Percentiles rank a stretch among this genome's conserved stretches.
These are phyloP conservation scores for Rhizoclosmatium globosum DNA, from an alignment of 192 early-diverging fungal genomes.

Conservation along the genomic window DNA sequence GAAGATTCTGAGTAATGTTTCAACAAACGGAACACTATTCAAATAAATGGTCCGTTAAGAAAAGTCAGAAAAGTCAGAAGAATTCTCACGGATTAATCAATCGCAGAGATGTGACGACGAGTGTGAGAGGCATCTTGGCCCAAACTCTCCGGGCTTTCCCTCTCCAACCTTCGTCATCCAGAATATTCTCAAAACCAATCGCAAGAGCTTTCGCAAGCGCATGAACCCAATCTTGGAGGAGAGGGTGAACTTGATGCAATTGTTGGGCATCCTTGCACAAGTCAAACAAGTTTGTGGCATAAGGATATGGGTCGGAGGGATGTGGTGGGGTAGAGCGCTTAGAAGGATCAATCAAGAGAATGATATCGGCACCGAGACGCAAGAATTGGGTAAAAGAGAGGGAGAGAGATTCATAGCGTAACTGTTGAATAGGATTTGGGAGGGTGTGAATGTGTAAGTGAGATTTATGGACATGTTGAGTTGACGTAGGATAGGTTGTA, in stretches of 20 bases:
- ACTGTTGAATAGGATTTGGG: conserved; percentile 11
- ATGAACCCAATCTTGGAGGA: conserved; percentile 34
- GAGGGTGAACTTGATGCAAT: conserved; percentile 28
- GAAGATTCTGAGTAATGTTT: conserved; percentile 47
- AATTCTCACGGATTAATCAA: conserved; percentile 45
- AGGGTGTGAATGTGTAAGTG: too few species aligned
- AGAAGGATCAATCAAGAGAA: background rate
- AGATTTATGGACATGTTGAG: background rate
- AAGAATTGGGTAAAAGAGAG: conserved; percentile 1
- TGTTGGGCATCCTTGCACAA: background rate
- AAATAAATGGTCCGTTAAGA: background rate
- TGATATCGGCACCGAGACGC: background rate
- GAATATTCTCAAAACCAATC: conserved; percentile 41
- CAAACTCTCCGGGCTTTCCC: conserved; percentile 41
- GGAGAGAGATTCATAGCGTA: conserved; percentile 3
- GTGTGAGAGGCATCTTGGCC: conserved; percentile 39
- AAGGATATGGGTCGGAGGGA: background rate
- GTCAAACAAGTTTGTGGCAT: conserved; percentile 9
- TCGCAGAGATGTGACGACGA: conserved; percentile 43
- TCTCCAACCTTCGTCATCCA: conserved; percentile 46
- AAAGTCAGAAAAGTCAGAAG: background rate
- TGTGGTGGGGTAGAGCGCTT: too few species aligned
- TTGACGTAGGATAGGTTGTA: conserved; percentile 20
- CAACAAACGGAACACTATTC: conserved; percentile 45
- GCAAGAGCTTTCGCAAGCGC: conserved; percentile 29